phyloP scores from a whole-genome alignment of 2,329 filamentous ascomycete genomes.

The Cladosporium sp. region DNA sequence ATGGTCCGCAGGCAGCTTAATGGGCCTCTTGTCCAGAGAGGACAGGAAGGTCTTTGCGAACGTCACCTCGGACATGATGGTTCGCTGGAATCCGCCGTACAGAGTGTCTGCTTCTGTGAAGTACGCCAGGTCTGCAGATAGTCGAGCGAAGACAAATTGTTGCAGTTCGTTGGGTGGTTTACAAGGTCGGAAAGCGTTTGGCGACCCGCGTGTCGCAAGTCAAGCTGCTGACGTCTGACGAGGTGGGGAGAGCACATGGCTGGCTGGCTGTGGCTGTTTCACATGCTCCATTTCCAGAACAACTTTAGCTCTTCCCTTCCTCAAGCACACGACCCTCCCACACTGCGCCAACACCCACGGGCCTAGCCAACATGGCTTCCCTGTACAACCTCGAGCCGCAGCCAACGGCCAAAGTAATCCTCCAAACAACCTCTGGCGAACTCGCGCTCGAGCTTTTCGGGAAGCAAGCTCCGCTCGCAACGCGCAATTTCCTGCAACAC shows the following conservation, averaged over 20 bases:
- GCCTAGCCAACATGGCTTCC: constrained; percentile 60
- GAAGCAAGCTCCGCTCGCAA: constrained; percentile 84
- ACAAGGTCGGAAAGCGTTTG: neutral
- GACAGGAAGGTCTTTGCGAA: constrained; percentile 82
- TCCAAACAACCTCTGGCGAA: constrained; percentile 86
- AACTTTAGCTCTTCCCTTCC: neutral
- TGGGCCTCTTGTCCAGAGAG: constrained; percentile 68
- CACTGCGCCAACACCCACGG: neutral
- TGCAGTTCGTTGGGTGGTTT: neutral
- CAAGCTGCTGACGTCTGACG: neutral
- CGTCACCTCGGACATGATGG: constrained; percentile 69
- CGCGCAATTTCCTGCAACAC: constrained; percentile 91
- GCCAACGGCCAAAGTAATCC: constrained; percentile 82
- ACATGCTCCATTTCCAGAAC: neutral
- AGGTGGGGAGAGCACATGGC: too few relatives aligned
- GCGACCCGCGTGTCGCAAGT: neutral
- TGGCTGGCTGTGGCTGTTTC: neutral
- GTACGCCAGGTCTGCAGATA: constrained; percentile 8
- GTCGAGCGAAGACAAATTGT: neutral
- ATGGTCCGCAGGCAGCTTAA: constrained; percentile 83
- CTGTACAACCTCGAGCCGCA: constrained; percentile 94
- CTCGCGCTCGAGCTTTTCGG: constrained; percentile 90
- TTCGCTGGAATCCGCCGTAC: constrained; percentile 36
- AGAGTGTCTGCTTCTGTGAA: constrained; percentile 16
- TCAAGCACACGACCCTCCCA: neutral